Percentiles rank a stretch among this genome's conserved stretches.
phyloP scores from a whole-genome alignment of 352 stramenopile species.

The Phytophthora rubi region DNA sequence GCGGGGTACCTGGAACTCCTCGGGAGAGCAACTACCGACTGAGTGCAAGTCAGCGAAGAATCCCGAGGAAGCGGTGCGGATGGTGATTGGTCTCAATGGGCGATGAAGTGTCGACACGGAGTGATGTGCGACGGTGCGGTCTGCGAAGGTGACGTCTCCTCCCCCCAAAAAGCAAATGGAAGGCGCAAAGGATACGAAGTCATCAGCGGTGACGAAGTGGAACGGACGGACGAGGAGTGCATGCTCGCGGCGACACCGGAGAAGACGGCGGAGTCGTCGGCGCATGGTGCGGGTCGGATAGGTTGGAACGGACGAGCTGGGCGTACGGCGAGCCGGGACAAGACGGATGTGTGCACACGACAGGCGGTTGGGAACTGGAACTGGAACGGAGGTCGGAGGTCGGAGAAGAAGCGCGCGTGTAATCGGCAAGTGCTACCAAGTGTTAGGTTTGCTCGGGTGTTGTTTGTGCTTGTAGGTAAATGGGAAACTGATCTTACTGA shows the following conservation, averaged over 20 bases:
- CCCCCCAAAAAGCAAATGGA: constrained; percentile 1
- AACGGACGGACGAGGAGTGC: neutral
- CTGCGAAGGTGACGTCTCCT: neutral
- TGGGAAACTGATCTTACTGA: neutral
- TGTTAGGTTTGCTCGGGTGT: neutral
- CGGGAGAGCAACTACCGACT: neutral
- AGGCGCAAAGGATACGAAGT: neutral
- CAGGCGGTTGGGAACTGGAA: neutral
- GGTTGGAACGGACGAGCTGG: neutral
- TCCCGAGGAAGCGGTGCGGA: neutral
- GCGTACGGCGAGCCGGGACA: neutral
- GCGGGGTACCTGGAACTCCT: neutral
- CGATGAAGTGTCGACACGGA: constrained; percentile 3
- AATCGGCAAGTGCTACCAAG: constrained; percentile 6
- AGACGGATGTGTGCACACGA: neutral
- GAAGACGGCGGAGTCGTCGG: neutral
- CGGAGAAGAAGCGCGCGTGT: constrained; percentile 1
- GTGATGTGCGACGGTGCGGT: constrained; percentile 4
- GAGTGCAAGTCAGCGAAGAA: neutral
- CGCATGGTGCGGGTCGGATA: neutral
- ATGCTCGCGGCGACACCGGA: neutral
- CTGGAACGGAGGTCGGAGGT: constrained; percentile 1
- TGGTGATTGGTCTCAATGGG: neutral
- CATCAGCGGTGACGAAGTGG: neutral
- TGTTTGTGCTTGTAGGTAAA: neutral